These are phyloP conservation scores for Heterobasidion occidentale DNA, from an alignment of 1,284 basidiomycete species.

Conservation along the genomic window DNA sequence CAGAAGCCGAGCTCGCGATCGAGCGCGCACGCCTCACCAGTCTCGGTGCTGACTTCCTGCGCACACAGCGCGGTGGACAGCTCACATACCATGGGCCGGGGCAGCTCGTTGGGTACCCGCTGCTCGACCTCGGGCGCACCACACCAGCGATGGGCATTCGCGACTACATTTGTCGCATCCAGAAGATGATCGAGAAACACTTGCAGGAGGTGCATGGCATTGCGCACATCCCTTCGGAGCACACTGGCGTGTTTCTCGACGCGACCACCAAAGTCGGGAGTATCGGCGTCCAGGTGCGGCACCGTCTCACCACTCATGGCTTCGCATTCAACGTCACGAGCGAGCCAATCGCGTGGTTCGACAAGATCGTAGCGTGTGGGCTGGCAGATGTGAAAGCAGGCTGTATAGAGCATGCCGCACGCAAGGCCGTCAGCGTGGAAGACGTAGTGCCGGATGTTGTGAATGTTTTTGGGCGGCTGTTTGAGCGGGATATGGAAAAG, in stretches of 20 bases:
- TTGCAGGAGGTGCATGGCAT: slow-evolving; percentile 52
- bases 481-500: slow-evolving; percentile 42
- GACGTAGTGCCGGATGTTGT: slow-evolving; percentile 48
- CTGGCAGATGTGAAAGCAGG: slow-evolving; percentile 79
- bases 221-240: slow-evolving; percentile 43
- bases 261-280: slow-evolving; percentile 76
- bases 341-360: slow-evolving; percentile 81
- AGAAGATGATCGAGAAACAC: slow-evolving; percentile 54
- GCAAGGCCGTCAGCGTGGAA: slow-evolving; percentile 30
- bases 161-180: slow-evolving; percentile 69
- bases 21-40: slow-evolving; percentile 64
- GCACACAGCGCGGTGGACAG: slow-evolving; percentile 84
- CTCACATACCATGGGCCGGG: slow-evolving; percentile 98
- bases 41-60: slow-evolving; percentile 84
- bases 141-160: slow-evolving; percentile 40
- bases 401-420: slow-evolving; percentile 43
- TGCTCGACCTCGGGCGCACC: slow-evolving; percentile 72
- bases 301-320: slow-evolving; percentile 91
- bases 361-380: slow-evolving; percentile 88
- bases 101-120: slow-evolving; percentile 93
- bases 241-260: slow-evolving; percentile 75
- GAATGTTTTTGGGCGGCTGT: background rate
- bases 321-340: slow-evolving; percentile 89
- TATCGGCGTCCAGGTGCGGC: slow-evolving; percentile 94
- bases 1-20: slow-evolving; percentile 47